Conservation (phyloP, 805 yeast species). For the Candida glaebosa region DNA sequence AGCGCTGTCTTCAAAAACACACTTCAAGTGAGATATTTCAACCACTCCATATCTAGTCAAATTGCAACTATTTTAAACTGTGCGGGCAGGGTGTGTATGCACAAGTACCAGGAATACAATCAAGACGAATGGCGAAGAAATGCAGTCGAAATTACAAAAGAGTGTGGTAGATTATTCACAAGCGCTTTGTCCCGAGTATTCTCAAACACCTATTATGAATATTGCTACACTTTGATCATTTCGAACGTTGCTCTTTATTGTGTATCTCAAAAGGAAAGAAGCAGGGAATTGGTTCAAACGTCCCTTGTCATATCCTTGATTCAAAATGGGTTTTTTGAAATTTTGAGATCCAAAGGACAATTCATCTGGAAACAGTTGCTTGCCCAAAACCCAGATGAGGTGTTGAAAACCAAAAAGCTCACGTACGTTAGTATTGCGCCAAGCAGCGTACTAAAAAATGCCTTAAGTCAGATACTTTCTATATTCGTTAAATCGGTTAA, state of each 20-base stretch:
- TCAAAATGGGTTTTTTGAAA: slow-evolving; percentile 46
- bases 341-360: slow-evolving; percentile 23
- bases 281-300: slow-evolving; percentile 28
- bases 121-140: slow-evolving; percentile 31
- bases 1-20: slow-evolving; percentile 64
- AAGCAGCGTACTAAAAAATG: slow-evolving; percentile 36
- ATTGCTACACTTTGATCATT: slow-evolving; percentile 24
- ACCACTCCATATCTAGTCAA: slow-evolving; percentile 46
- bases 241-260: slow-evolving; percentile 40
- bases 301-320: slow-evolving; percentile 46
- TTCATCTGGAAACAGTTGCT: slow-evolving; percentile 16
- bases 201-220: slow-evolving; percentile 20
- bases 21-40: slow-evolving; percentile 50
- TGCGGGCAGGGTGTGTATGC: slow-evolving; percentile 43
- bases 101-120: slow-evolving; percentile 44
- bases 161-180: slow-evolving; percentile 23
- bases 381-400: slow-evolving; percentile 11
- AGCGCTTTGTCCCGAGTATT: slow-evolving; percentile 20
- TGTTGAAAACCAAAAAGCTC: slow-evolving; percentile 20
- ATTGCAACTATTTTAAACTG: slow-evolving; percentile 41
- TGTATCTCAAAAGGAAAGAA: slow-evolving; percentile 21
- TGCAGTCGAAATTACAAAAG: slow-evolving; percentile 40
- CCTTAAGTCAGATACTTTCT: slow-evolving; percentile 41
- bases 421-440: slow-evolving; percentile 32
- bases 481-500: slow-evolving; percentile 46